phyloP scores from a whole-genome alignment of 257 asterid genomes.

The Ajuga chamaepitys region DNA sequence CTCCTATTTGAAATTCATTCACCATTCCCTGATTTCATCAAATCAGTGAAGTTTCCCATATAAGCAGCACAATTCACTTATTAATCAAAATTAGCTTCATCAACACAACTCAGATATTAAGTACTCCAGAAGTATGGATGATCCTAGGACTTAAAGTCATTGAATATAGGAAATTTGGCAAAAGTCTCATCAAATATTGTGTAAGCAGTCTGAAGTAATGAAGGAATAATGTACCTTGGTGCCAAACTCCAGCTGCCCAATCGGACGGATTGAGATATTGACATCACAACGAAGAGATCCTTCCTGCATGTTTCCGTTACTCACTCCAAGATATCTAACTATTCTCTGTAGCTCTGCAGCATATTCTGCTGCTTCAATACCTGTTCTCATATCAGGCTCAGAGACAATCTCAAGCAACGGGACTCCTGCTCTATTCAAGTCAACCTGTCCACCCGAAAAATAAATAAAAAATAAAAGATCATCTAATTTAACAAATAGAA shows the following conservation, averaged over 20 bases:
- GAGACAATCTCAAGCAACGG: slow-evolving; percentile 97
- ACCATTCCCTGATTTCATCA: no score
- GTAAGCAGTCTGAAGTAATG: slow-evolving; percentile 5
- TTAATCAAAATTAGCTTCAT: no score
- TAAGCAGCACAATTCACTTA: no score
- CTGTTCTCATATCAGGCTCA: slow-evolving; percentile 98
- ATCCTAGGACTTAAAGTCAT: no score
- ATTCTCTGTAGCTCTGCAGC: slow-evolving; percentile 93
- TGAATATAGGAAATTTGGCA: no score
- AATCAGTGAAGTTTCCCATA: no score
- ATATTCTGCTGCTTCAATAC: slow-evolving; percentile 94
- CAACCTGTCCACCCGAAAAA: slow-evolving; percentile 52
- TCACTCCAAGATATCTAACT: slow-evolving; percentile 90
- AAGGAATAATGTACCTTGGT: slow-evolving; percentile 57
- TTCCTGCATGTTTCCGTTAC: slow-evolving; percentile 97
- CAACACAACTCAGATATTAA: no score
- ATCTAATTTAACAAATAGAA: neutral
- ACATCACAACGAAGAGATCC: slow-evolving; percentile 99
- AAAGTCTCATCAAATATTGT: no score
- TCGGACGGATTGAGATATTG: slow-evolving; percentile 85
- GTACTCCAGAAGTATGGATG: no score
- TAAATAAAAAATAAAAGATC: neutral
- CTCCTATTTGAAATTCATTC: no score
- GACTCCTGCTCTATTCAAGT: slow-evolving; percentile 97
- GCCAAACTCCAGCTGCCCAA: slow-evolving; percentile 81